Percentiles rank a stretch among this genome's conserved stretches.
phyloP scores from a whole-genome alignment of 495 filamentous ascomycete species.

The Penicillium roqueforti region DNA sequence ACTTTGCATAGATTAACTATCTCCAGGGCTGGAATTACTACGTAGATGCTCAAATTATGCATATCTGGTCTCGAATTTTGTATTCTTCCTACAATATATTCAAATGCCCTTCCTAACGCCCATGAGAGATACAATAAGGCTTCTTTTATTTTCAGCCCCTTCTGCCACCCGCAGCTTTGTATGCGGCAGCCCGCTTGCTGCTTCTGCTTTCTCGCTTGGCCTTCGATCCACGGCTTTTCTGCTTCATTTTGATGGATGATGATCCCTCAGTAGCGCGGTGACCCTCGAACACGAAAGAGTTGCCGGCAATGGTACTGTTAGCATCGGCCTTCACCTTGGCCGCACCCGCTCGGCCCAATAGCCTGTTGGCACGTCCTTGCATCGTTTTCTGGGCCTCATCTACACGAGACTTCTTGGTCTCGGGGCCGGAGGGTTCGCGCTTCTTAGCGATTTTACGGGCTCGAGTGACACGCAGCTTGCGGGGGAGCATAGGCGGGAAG shows the following conservation, averaged over 20 bases:
- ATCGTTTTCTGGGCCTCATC: conserved; percentile 65
- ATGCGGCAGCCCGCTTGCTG: conserved; percentile 59
- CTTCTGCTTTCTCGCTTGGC: conserved; percentile 50
- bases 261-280: conserved; percentile 69
- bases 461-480: conserved; percentile 78
- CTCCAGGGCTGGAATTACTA: too few relatives aligned
- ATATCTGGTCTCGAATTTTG: not conserved
- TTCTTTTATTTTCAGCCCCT: conserved; percentile 18
- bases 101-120: conserved; percentile 25
- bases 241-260: conserved; percentile 55
- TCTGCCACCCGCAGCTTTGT: conserved; percentile 57
- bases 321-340: conserved; percentile 52
- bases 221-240: conserved; percentile 55
- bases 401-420: conserved; percentile 48
- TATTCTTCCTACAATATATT: conserved; percentile 7
- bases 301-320: conserved; percentile 35
- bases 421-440: conserved; percentile 37
- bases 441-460: conserved; percentile 77
- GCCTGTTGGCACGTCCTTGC: conserved; percentile 72
- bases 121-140: conserved; percentile 17
- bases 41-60: not conserved
- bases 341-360: conserved; percentile 78
- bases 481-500: conserved; percentile 86
- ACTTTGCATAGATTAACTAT: too few relatives aligned
- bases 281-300: conserved; percentile 84